Evolutionary conservation across 2,329 filamentous ascomycete species (phyloP).

Genomic region (Chalaropsis ovoidea): DNA sequence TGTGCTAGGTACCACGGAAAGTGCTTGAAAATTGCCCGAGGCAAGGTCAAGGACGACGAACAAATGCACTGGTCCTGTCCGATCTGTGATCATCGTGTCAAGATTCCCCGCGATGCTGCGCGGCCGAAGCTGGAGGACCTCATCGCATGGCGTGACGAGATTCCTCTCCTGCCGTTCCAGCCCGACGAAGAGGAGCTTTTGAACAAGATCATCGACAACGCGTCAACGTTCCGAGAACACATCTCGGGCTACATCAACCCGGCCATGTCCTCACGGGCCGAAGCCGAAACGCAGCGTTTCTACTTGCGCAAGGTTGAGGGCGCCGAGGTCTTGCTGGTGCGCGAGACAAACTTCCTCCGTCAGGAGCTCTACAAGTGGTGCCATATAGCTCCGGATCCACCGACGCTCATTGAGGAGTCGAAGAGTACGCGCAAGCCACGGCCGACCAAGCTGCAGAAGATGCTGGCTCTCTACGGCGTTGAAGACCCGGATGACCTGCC

Average conservation of each 20-base stretch:
- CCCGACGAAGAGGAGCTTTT: slow-evolving; percentile 87
- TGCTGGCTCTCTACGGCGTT: slow-evolving; percentile 79
- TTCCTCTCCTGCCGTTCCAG: slow-evolving; percentile 74
- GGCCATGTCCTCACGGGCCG: slow-evolving; percentile 50
- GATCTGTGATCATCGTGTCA: slow-evolving; percentile 94
- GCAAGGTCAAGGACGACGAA: slow-evolving; percentile 96
- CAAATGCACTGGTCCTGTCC: slow-evolving; percentile 79
- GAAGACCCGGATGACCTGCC: slow-evolving; percentile 86
- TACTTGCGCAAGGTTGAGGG: slow-evolving; percentile 96
- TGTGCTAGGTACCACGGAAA: slow-evolving; percentile 80
- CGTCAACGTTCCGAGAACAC: slow-evolving; percentile 72
- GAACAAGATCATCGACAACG: slow-evolving; percentile 75
- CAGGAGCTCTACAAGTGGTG: slow-evolving; percentile 93
- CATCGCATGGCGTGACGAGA: slow-evolving; percentile 71
- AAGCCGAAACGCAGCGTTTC: slow-evolving; percentile 55
- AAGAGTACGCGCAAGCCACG: slow-evolving; percentile 89
- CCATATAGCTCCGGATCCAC: slow-evolving; percentile 75
- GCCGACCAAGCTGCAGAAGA: slow-evolving; percentile 92
- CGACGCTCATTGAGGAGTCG: slow-evolving; percentile 76
- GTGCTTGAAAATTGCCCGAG: slow-evolving; percentile 91
- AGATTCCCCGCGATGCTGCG: slow-evolving; percentile 91
- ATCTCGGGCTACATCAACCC: slow-evolving; percentile 76
- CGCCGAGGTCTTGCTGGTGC: slow-evolving; percentile 80
- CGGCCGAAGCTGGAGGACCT: slow-evolving; percentile 91
- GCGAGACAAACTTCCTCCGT: slow-evolving; percentile 95